Percentiles rank a stretch among this genome's conserved stretches.
Conservation (phyloP, 2,329 filamentous ascomycete species). For the Thielaviopsis ethacetica region DNA sequence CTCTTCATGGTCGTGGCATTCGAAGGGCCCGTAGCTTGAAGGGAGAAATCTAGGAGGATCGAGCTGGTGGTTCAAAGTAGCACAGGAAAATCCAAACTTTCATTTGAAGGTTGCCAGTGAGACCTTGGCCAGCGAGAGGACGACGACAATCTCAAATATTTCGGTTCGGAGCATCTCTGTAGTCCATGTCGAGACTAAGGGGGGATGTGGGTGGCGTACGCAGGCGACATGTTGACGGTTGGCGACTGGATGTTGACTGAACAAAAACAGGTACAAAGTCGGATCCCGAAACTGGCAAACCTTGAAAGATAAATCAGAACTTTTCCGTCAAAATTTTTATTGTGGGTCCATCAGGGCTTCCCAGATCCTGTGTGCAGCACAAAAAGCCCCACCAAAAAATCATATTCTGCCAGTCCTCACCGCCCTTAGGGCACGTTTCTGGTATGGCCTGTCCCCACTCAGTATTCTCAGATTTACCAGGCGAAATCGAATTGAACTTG, state of each 20-base stretch:
- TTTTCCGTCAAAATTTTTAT: not conserved
- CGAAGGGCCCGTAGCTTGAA: conserved; percentile 30
- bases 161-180: conserved; percentile 6
- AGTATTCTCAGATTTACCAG: conserved; percentile 6
- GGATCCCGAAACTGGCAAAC: conserved; percentile 4
- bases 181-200: conserved; percentile 16
- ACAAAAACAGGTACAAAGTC: conserved; percentile 4
- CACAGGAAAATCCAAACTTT: not conserved
- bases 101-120: not conserved
- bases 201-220: conserved; percentile 31
- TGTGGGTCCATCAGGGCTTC: conserved; percentile 11
- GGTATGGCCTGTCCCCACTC: conserved; percentile 6
- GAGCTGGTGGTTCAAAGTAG: conserved; percentile 45
- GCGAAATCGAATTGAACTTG: conserved; percentile 5
- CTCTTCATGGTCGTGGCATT: conserved; percentile 34
- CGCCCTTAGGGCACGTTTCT: conserved; percentile 16
- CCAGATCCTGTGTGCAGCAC: conserved; percentile 9
- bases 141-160: conserved; percentile 54
- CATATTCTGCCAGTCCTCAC: conserved; percentile 23
- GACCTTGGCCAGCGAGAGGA: conserved; percentile 56
- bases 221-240: conserved; percentile 29
- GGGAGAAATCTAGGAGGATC: conserved; percentile 54
- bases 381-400: conserved; percentile 5
- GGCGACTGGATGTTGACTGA: conserved; percentile 8
- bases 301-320: conserved; percentile 1